Conservation (phyloP, 1,284 basidiomycete genomes). For the Pascua guehoae region DNA sequence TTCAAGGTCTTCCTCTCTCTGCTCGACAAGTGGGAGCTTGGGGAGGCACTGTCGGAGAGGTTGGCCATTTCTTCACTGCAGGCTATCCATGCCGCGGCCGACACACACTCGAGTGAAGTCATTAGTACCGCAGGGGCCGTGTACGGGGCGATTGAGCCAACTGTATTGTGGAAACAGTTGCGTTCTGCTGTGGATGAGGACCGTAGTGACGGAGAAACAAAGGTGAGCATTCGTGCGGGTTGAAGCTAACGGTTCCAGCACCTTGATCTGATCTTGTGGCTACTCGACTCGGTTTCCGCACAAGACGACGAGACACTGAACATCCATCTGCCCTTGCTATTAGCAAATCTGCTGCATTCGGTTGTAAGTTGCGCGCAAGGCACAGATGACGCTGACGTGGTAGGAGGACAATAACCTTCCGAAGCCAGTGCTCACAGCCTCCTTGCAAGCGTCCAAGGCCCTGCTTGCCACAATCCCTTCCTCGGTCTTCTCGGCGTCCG, state of each 20-base stretch:
- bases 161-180: conserved; percentile 77
- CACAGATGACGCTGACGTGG: no score
- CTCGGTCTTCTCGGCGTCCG: conserved; percentile 2
- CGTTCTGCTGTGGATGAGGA: conserved; percentile 55
- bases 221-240: not conserved
- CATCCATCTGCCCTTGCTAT: conserved; percentile 27
- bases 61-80: conserved; percentile 67
- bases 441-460: conserved; percentile 8
- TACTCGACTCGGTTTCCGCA: conserved; percentile 50
- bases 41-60: conserved; percentile 70
- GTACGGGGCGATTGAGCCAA: conserved; percentile 88
- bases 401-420: no score
- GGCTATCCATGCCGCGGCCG: conserved; percentile 18
- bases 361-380: not conserved
- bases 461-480: conserved; percentile 10
- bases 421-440: not conserved
- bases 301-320: conserved; percentile 52
- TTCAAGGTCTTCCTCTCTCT: conserved; percentile 95
- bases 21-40: conserved; percentile 96
- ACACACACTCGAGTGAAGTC: conserved; percentile 54
- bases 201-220: conserved; percentile 2
- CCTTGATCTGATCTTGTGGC: conserved; percentile 47
- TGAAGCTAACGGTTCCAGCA: conserved; percentile 14
- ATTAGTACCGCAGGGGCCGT: conserved; percentile 81
- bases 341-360: conserved; percentile 16